Evolutionary conservation across 495 filamentous ascomycete species (phyloP), one percentile per base, ranked within the genome.

Genomic region (Pyrenula aspistea): DNA sequence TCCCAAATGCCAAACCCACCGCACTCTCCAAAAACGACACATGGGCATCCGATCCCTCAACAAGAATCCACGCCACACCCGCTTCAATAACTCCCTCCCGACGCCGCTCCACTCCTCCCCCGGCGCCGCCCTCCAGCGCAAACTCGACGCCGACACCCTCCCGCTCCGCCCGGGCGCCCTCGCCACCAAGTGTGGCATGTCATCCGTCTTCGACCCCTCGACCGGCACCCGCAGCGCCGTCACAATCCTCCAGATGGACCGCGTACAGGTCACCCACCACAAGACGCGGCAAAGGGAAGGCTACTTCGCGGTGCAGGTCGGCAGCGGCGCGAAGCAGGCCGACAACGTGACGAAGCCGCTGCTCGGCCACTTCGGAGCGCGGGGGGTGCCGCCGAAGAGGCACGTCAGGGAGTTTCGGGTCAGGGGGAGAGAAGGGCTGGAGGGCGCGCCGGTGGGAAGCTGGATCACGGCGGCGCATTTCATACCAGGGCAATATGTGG

Each of bases 131-230:
- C 80, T 96, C 36, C 76, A 81, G 67, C 88, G 92, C 53, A 85
- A 79, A 63, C 81, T 88, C 24, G 90, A 85, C 64, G 83, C 80
- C 53, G 74, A 77, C 57, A 86, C 86, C 0, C 82, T 90, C 8
- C 92, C 93, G 0, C 71, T 87, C 36, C 85, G 93, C 0, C 84
- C 88, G 24, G 93, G 93, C 36, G 84, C 84, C 20, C 77, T 97
- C 24, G 88, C 85, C 8, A 80, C 83, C 64, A 98, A 98, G 73
- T 89, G 88, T 71, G 93, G 93, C 65, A 96, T 98, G 86, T 95
- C 89, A 12, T 91, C 87, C 54, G 71, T 95, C 59, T 96, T 85
- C 77, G 85, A 89, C 64, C 68, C 82, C 0, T 77, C 79, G 55
- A 84, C 87, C 25, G 92, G 91, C 24, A 80, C 77, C 56, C 85